A percentile compares a stretch with the other conserved stretches of the same genome.
Conservation (phyloP, 148 eudicot genomes). For the Tetragonia tetragonoides region DNA sequence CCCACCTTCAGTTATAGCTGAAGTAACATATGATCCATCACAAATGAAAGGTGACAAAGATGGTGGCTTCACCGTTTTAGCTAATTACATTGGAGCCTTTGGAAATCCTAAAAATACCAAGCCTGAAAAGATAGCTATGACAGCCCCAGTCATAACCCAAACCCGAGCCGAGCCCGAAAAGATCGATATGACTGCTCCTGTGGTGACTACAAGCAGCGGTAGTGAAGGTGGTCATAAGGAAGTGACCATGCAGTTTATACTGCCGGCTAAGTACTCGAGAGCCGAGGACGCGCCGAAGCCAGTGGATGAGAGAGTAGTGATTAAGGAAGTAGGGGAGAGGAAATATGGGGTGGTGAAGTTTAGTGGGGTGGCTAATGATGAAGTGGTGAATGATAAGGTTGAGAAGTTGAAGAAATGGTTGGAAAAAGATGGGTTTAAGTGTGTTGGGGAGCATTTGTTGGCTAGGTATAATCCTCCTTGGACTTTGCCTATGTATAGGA, state of each 20-base stretch:
- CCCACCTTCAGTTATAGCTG: constrained; percentile 49
- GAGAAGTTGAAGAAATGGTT: constrained; percentile 38
- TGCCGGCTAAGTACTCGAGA: constrained; percentile 54
- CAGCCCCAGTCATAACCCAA: constrained; percentile 38
- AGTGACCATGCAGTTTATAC: constrained; percentile 69
- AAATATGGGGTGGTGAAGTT: constrained; percentile 74
- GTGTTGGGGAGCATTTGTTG: constrained; percentile 48
- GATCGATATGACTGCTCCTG: constrained; percentile 66
- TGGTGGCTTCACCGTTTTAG: constrained; percentile 64
- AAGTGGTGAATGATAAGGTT: constrained; percentile 59
- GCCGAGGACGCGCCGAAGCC: constrained; percentile 79
- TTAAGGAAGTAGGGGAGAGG: constrained; percentile 61
- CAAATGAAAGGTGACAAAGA: constrained; percentile 60
- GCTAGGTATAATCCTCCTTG: constrained; percentile 90
- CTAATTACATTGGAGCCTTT: constrained; percentile 68
- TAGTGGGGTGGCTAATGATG: constrained; percentile 54
- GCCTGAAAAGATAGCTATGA: constrained; percentile 57
- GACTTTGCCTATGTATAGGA: constrained; percentile 70
- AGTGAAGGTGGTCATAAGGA: constrained; percentile 10
- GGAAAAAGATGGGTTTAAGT: constrained; percentile 66
- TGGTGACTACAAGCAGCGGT: constrained; percentile 35
- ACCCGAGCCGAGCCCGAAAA: constrained; percentile 7
- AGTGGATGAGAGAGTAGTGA: constrained; percentile 79
- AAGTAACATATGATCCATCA: constrained; percentile 61
- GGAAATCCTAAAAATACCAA: constrained; percentile 60